Percentiles rank a stretch among this genome's conserved stretches.
phyloP scores from a whole-genome alignment of 108 stramenopile genomes.

The Stephanodiscus minutulus region DNA sequence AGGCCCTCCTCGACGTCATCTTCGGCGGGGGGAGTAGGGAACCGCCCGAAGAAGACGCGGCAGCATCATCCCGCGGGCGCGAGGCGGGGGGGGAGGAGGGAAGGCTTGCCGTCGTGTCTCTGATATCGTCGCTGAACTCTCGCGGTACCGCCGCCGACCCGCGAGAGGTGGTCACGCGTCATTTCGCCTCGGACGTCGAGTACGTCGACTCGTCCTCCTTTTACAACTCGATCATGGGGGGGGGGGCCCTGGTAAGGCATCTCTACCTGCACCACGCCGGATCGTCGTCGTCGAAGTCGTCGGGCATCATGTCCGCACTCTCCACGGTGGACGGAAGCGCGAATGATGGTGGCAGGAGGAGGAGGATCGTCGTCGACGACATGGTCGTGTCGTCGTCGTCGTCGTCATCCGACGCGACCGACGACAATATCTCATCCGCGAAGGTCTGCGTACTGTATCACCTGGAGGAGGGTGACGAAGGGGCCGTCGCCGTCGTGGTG shows the following conservation, averaged over 20 bases:
- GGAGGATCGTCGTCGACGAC: slow-evolving; percentile 32
- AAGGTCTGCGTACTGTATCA: slow-evolving; percentile 54
- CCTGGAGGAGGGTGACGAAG: slow-evolving; percentile 8
- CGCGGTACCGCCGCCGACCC: slow-evolving; percentile 2
- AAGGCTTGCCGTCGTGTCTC: slow-evolving; percentile 28
- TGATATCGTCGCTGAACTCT: slow-evolving; percentile 30
- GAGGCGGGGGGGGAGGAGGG: not conserved
- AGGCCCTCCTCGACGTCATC: too few species aligned
- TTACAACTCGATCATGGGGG: slow-evolving; percentile 38
- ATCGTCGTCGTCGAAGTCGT: not conserved
- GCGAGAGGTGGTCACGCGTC: slow-evolving; percentile 1
- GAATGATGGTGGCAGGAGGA: not conserved
- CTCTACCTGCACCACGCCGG: slow-evolving; percentile 31
- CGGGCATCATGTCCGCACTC: not conserved
- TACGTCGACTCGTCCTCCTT: slow-evolving; percentile 29
- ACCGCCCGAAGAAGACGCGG: too few species aligned
- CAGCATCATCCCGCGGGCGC: too few species aligned
- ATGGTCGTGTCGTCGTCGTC: too few species aligned
- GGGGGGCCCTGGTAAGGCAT: slow-evolving; percentile 28
- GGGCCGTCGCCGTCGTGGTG: not conserved
- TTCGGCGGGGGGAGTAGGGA: too few species aligned
- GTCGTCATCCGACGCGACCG: not conserved
- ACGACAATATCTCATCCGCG: not conserved
- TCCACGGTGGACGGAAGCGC: not conserved
- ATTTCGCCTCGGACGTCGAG: slow-evolving; percentile 26